Evolutionary conservation across 2,329 filamentous ascomycete genomes (phyloP), one percentile per base, ranked within the genome.

Genomic region (Gnomoniopsis sp.): DNA sequence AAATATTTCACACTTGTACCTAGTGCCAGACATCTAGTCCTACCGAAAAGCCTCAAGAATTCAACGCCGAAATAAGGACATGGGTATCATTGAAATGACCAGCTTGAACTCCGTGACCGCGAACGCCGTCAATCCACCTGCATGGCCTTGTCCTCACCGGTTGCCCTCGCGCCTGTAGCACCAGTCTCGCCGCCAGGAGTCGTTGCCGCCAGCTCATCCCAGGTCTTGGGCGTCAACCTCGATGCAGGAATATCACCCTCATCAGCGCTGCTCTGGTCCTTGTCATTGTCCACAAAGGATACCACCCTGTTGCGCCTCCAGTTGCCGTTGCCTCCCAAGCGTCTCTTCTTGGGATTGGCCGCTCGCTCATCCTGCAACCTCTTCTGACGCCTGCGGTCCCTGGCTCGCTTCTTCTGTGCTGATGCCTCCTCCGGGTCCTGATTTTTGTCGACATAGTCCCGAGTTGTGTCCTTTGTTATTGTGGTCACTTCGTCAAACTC

Each of bases 401-500:
- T 63, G 36, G 65, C 63, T 34, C 66, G 57, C 60, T 68, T 69
- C 49, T 65, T 65, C 46, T 67, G 64, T 33, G 67, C 63, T 21
- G 72, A 75, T 52, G 76, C 74, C 11, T 76, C 73, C 36, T 75
- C 73, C 49, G 71, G 66, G 50, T 72, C 74, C 61, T 79, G 77
- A 46, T 75, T 75, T 26, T 70, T 67, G 34, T 75, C 76, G 43
- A 79, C 60, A 46, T 65, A 64, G 58, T 67, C 67, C 21, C 67
- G 64, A 34, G 63, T 57, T 14, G 69, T 70, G 49, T 70, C 75
- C 26, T 72, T 69, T 6, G 82, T 80, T 67, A 83, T 80, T 4
- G 87, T 78, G 0, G 86, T 88, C 26, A 90, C 86, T 17, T 82
- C 74, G 67, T 91, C 88, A 19, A 71, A 77, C 70, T 91, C 87